Evolutionary conservation across 768 basidiomycete species (phyloP).

Genomic region (Rhodotorula diobovata): DNA sequence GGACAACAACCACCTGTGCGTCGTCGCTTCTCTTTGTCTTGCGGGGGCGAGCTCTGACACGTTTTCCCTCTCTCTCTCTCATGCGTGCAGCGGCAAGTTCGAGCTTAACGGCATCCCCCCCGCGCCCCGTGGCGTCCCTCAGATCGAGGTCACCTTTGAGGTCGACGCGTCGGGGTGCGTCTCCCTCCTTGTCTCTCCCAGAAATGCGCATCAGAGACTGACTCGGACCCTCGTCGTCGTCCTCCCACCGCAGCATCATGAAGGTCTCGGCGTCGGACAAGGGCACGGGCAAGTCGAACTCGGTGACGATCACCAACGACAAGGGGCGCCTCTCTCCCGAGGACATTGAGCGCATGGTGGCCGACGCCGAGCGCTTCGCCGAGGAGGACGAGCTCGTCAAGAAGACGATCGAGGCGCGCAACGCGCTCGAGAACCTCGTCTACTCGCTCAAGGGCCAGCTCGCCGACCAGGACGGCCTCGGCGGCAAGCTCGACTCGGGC

Average conservation of each 20-base stretch:
- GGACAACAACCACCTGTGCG: slow-evolving; percentile 84
- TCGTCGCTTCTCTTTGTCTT: not conserved
- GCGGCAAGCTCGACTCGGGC: slow-evolving; percentile 59
- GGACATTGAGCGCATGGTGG: slow-evolving; percentile 90
- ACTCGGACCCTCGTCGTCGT: not conserved
- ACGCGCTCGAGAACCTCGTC: slow-evolving; percentile 8
- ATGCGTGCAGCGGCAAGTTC: slow-evolving; percentile 55
- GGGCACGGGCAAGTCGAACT: slow-evolving; percentile 77
- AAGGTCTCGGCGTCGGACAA: slow-evolving; percentile 88
- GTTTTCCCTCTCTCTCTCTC: slow-evolving; percentile 44
- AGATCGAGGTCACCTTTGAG: slow-evolving; percentile 95
- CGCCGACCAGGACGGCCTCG: slow-evolving; percentile 77
- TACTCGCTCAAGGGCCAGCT: slow-evolving; percentile 84
- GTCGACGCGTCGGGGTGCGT: slow-evolving; percentile 53
- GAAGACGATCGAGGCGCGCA: slow-evolving; percentile 51
- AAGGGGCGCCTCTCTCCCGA: slow-evolving; percentile 82
- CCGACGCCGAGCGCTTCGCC: slow-evolving; percentile 84
- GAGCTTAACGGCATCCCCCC: slow-evolving; percentile 89
- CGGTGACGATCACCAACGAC: slow-evolving; percentile 91
- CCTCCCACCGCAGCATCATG: slow-evolving; percentile 70
- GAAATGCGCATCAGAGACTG: not conserved
- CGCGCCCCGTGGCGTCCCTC: slow-evolving; percentile 91
- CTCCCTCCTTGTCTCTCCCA: not conserved
- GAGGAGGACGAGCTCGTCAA: slow-evolving; percentile 59
- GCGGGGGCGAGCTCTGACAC: not conserved